phyloP scores from a whole-genome alignment of 345 rosid species.

The Barbarea vulgaris region DNA sequence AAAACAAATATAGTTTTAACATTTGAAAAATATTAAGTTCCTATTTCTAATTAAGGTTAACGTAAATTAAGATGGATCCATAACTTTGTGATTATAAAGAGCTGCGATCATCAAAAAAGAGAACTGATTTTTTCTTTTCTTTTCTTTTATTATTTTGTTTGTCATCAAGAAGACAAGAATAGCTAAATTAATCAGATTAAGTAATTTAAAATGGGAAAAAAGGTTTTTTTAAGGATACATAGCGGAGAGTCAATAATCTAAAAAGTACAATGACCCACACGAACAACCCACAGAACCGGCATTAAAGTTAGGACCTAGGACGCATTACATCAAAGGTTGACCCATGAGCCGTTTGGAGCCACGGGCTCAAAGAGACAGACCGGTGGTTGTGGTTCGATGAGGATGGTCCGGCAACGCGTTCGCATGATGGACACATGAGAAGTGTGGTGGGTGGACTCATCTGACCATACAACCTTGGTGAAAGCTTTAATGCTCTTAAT shows the following conservation, averaged over 20 bases:
- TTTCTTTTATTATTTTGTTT: neutral
- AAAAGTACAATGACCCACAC: slow-evolving; percentile 41
- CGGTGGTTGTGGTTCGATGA: slow-evolving; percentile 32
- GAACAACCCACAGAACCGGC: slow-evolving; percentile 1
- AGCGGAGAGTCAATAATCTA: slow-evolving; percentile 34
- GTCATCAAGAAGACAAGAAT: slow-evolving; percentile 22
- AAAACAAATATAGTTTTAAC: neutral
- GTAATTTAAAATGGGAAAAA: neutral
- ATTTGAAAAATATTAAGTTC: neutral
- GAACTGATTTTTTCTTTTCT: neutral
- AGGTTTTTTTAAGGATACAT: slow-evolving; percentile 20
- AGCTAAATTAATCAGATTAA: slow-evolving; percentile 20
- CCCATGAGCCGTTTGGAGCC: slow-evolving; percentile 39
- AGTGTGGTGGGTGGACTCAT: slow-evolving; percentile 98
- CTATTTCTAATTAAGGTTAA: neutral
- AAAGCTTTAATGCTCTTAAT: slow-evolving; percentile 87
- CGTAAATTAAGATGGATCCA: neutral
- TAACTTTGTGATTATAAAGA: neutral
- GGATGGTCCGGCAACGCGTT: slow-evolving; percentile 62
- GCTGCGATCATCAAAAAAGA: neutral
- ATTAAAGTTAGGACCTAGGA: slow-evolving; percentile 34
- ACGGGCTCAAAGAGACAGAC: slow-evolving; percentile 30
- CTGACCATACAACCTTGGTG: slow-evolving; percentile 90
- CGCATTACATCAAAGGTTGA: slow-evolving; percentile 36
- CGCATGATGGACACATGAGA: slow-evolving; percentile 95